Percentiles rank a stretch among this genome's conserved stretches.
Evolutionary conservation across 2,329 filamentous ascomycete species (phyloP).

Genomic region (Trichoderma atrobrunneum): DNA sequence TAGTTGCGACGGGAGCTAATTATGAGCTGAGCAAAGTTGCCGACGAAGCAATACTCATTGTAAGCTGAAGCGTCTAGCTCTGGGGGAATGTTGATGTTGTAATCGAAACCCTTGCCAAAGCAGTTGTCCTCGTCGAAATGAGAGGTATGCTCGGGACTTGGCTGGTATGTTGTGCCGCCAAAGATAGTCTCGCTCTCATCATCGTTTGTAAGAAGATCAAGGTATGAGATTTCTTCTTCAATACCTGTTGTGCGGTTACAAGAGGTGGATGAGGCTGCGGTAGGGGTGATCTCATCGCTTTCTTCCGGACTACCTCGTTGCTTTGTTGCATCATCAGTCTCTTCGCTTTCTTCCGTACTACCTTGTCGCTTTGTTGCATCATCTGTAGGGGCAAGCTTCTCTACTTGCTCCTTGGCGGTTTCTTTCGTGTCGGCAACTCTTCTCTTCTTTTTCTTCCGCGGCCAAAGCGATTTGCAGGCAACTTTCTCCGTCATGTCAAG

Average conservation of each 20-base stretch:
- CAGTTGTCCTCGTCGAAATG: background rate
- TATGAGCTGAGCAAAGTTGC: background rate
- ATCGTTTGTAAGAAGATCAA: background rate
- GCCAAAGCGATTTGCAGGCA: background rate
- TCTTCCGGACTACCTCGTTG: background rate
- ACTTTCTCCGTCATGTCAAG: conserved; percentile 16
- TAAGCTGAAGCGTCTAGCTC: background rate
- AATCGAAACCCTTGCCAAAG: background rate
- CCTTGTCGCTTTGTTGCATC: background rate
- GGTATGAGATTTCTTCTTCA: background rate
- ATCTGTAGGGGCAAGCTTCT: background rate
- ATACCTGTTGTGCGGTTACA: background rate
- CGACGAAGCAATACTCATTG: background rate
- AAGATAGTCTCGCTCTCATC: background rate
- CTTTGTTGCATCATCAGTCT: background rate
- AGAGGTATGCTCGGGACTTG: too few relatives aligned
- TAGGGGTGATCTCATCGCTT: background rate
- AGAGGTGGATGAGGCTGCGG: background rate
- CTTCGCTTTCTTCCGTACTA: background rate
- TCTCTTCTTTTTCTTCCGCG: background rate
- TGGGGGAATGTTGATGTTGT: background rate
- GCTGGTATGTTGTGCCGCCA: too few relatives aligned
- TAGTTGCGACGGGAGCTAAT: conserved; percentile 6
- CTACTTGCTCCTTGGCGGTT: background rate
- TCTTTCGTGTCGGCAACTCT: background rate